These are phyloP conservation scores for Lathyrus oleraceus DNA, from an alignment of 306 rosid genomes.

Conservation along the genomic window DNA sequence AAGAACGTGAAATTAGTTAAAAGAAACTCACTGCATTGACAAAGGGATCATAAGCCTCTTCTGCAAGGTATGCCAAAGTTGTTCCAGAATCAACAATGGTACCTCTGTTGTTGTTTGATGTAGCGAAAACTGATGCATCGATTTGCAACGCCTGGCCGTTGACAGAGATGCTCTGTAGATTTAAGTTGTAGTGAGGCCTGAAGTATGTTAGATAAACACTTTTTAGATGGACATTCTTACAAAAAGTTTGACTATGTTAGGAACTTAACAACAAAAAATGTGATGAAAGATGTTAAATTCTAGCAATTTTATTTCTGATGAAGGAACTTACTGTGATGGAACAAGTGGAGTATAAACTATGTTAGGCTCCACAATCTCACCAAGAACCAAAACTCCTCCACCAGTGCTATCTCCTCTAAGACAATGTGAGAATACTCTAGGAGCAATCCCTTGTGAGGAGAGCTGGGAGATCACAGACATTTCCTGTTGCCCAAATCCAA, in stretches of 20 bases:
- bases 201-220: conserved; percentile 39
- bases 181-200: conserved; percentile 96
- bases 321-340: conserved; percentile 76
- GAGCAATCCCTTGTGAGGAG: conserved; percentile 82
- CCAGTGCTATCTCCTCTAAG: conserved; percentile 84
- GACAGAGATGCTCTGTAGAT: conserved; percentile 90
- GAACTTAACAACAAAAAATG: not conserved
- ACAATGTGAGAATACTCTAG: conserved; percentile 91
- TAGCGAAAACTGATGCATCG: conserved; percentile 69
- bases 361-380: conserved; percentile 87
- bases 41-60: conserved; percentile 81
- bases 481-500: conserved; percentile 88
- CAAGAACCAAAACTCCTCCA: conserved; percentile 93
- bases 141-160: conserved; percentile 65
- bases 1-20: conserved; percentile 24
- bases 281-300: not conserved
- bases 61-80: conserved; percentile 94
- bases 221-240: conserved; percentile 15
- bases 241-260: no score
- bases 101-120: conserved; percentile 74
- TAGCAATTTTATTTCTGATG: not conserved
- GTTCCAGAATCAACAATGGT: conserved; percentile 97
- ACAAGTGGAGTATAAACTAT: conserved; percentile 87
- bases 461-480: conserved; percentile 90
- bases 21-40: conserved; percentile 74